A percentile compares a stretch with the other conserved stretches of the same genome.
Evolutionary conservation across 192 early-diverging fungal genomes (phyloP).

Genomic region (Podila epicladia): DNA sequence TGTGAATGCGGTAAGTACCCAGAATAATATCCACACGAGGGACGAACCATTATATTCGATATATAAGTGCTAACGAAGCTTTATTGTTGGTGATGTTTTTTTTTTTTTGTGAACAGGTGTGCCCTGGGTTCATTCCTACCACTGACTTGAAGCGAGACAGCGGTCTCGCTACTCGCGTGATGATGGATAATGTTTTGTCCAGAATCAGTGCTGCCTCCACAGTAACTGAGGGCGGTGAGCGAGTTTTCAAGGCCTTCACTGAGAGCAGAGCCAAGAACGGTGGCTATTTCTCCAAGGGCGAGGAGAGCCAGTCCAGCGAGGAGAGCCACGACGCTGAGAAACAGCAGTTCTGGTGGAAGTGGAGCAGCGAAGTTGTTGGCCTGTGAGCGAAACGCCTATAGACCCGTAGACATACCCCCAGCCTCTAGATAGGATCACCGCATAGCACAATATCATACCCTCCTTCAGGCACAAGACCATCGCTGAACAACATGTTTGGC

Average conservation of each 20-base stretch:
- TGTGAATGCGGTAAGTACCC: slow-evolving; percentile 24
- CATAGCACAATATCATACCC: too few species aligned
- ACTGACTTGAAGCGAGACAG: slow-evolving; percentile 44
- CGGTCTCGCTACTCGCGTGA: slow-evolving; percentile 22
- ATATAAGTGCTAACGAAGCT: neutral
- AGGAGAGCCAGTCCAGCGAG: slow-evolving; percentile 29
- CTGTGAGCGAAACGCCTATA: neutral
- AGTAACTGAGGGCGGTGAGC: slow-evolving; percentile 26
- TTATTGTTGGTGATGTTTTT: neutral
- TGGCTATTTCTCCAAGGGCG: slow-evolving; percentile 12
- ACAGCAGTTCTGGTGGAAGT: slow-evolving; percentile 56
- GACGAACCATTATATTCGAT: neutral
- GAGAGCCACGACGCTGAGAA: slow-evolving; percentile 46
- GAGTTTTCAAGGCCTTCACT: slow-evolving; percentile 27
- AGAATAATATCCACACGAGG: too few species aligned
- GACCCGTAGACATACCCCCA: too few species aligned
- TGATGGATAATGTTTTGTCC: slow-evolving; percentile 44
- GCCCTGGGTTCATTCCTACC: slow-evolving; percentile 49
- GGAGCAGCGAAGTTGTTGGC: slow-evolving; percentile 32
- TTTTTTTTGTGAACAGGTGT: slow-evolving; percentile 14
- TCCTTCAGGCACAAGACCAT: too few species aligned
- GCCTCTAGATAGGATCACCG: too few species aligned
- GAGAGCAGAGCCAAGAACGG: slow-evolving; percentile 21
- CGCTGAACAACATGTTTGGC: too few species aligned
- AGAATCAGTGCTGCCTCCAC: slow-evolving; percentile 36